A percentile compares a stretch with the other conserved stretches of the same genome.
phyloP scores from a whole-genome alignment of 495 filamentous ascomycete species.

The Tuber borchii region DNA sequence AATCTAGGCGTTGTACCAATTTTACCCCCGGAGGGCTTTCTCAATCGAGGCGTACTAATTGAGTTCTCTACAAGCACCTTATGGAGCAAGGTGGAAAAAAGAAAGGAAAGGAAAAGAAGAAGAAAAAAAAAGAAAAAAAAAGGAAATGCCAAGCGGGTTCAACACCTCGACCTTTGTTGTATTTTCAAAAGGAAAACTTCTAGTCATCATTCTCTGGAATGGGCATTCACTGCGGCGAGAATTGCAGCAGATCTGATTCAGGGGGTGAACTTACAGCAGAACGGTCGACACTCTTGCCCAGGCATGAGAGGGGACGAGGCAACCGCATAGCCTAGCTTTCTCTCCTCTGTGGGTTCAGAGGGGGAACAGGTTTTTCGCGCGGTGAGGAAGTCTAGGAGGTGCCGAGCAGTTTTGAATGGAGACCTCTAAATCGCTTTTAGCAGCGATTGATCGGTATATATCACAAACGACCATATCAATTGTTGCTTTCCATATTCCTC shows the following conservation, averaged over 20 bases:
- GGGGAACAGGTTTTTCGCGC: not conserved
- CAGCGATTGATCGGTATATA: not conserved
- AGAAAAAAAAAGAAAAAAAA: not conserved
- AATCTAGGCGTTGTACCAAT: too few species aligned
- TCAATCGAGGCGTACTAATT: not conserved
- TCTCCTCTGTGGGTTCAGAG: not conserved
- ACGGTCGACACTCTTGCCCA: not conserved
- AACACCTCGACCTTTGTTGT: not conserved
- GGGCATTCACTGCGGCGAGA: not conserved
- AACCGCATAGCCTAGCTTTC: not conserved
- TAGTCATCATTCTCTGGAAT: not conserved
- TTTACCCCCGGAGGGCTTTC: not conserved
- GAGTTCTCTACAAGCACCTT: not conserved
- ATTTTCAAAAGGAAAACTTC: not conserved
- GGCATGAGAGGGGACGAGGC: not conserved
- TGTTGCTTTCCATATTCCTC: not conserved
- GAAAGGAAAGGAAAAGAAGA: not conserved
- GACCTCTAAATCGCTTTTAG: not conserved
- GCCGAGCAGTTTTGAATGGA: not conserved
- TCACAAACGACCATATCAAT: not conserved
- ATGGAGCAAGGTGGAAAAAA: not conserved
- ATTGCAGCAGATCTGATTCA: conserved; percentile 6
- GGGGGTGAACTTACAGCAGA: not conserved
- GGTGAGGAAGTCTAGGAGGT: not conserved
- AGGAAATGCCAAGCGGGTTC: not conserved